Evolutionary conservation across 2,329 filamentous ascomycete genomes (phyloP).

Genomic region (Sarocladiaceae sp.): DNA sequence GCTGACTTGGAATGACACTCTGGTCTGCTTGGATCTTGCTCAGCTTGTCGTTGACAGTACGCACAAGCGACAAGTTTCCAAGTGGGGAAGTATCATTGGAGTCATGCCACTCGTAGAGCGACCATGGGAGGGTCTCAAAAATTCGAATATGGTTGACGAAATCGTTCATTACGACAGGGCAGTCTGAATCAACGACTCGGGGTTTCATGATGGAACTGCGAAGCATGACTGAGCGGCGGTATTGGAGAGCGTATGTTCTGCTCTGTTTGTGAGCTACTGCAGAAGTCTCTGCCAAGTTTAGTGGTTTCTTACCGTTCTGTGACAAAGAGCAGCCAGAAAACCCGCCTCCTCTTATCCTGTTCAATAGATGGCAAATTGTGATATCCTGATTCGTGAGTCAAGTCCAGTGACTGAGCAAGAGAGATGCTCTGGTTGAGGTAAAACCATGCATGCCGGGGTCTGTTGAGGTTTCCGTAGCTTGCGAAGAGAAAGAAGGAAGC

Average conservation of each 20-base stretch:
- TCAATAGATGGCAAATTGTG: conserved; percentile 17
- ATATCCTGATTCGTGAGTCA: conserved; percentile 23
- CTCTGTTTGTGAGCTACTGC: background rate
- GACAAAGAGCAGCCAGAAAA: conserved; percentile 31
- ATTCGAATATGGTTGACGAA: conserved; percentile 28
- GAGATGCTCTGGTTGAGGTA: conserved; percentile 28
- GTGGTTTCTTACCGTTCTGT: conserved; percentile 20
- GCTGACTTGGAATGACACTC: conserved; percentile 26
- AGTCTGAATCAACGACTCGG: conserved; percentile 24
- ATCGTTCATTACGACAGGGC: conserved; percentile 28
- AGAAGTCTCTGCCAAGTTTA: background rate
- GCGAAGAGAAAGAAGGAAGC: conserved; percentile 26
- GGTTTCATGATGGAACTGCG: conserved; percentile 25
- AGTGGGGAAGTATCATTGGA: conserved; percentile 16
- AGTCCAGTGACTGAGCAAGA: conserved; percentile 21
- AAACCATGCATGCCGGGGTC: conserved; percentile 24
- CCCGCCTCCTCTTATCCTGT: conserved; percentile 22
- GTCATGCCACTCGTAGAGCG: conserved; percentile 26
- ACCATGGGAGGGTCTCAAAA: conserved; percentile 24
- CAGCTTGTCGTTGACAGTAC: conserved; percentile 22
- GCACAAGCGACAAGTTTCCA: conserved; percentile 18
- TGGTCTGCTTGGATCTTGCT: conserved; percentile 22
- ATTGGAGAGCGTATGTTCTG: conserved; percentile 27
- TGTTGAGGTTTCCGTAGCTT: conserved; percentile 25
- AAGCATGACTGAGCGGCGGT: conserved; percentile 24